Conservation (phyloP, 148 eudicot species). For the Rhododendron simsii region DNA sequence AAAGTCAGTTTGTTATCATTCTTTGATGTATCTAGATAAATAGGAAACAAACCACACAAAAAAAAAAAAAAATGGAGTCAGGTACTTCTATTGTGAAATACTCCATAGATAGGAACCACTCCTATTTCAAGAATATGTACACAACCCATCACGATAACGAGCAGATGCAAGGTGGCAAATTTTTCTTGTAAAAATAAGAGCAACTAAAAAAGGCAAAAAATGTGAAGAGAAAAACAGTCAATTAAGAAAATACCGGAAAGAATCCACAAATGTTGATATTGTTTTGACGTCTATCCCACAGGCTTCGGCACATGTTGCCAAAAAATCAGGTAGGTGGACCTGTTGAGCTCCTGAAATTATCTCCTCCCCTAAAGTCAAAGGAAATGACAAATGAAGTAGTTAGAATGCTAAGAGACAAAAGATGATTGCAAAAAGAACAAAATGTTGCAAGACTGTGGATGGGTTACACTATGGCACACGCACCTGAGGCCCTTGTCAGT, state of each 20-base stretch:
- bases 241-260: constrained; percentile 51
- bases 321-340: constrained; percentile 65
- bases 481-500: background rate
- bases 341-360: constrained; percentile 99
- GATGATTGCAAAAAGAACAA: too few species aligned
- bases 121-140: too few species aligned
- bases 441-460: background rate
- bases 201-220: background rate
- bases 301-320: constrained; percentile 54
- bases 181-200: background rate
- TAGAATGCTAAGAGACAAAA: background rate
- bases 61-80: too few species aligned
- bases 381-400: background rate
- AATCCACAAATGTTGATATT: constrained; percentile 65
- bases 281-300: constrained; percentile 65
- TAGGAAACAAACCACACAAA: too few species aligned
- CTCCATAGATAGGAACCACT: too few species aligned
- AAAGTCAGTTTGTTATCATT: too few species aligned
- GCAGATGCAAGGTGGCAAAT: background rate
- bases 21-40: too few species aligned
- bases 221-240: background rate
- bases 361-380: constrained; percentile 65
- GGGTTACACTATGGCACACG: background rate
- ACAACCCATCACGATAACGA: too few species aligned
- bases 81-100: too few species aligned